Base-by-base conservation (phyloP, 805 yeast species). In the Maudiozyma barnettii region DNA sequence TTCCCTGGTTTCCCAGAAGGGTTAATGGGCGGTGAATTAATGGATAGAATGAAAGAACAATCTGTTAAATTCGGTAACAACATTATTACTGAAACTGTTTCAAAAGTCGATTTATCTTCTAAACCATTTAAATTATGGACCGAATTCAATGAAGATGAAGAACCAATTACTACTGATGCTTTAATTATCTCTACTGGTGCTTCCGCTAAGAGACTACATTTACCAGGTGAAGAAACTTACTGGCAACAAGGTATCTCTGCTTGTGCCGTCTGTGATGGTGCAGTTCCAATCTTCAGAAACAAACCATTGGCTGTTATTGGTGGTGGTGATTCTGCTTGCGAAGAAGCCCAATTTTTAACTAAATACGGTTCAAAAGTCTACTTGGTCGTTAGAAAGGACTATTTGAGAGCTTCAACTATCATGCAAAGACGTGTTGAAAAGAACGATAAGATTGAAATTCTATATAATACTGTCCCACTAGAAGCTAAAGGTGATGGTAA, bases 231-330 rank as follows among this genome's bases (percentile, higher is more conserved):
- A 74, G 98, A 93, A 56, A 77, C 78, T 36, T 93, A 93, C 79
- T 93, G 99, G 99, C 99, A 93, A 75, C 84, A 84, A 68, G 99
- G 99, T 69, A 93, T 93, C 57, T 86, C 96, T 57, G 99, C 99
- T 16, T 93, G 99, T 76, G 99, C 99, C 37, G 99, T 93, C 52
- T 93, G 99, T 73, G 99, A 93, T 67, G 99, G 99, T 70, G 99
- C 99, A 33, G 95, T 93, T 44, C 99, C 99, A 59, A 90, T 93
- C 60, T 93, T 93, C 75, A 86, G 98, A 77, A 85, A 93, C 76
- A 85, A 89, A 71, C 98, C 99, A 37, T 78, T 93, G 66, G 98
- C 96, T 21, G 99, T 93, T 49, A 75, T 93, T 57, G 99, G 99
- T 51, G 99, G 99, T 57, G 99, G 99, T 68, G 99, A 93, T 71